These are phyloP conservation scores for Kwoniella europaea DNA, from an alignment of 768 basidiomycete species.

Conservation along the genomic window DNA sequence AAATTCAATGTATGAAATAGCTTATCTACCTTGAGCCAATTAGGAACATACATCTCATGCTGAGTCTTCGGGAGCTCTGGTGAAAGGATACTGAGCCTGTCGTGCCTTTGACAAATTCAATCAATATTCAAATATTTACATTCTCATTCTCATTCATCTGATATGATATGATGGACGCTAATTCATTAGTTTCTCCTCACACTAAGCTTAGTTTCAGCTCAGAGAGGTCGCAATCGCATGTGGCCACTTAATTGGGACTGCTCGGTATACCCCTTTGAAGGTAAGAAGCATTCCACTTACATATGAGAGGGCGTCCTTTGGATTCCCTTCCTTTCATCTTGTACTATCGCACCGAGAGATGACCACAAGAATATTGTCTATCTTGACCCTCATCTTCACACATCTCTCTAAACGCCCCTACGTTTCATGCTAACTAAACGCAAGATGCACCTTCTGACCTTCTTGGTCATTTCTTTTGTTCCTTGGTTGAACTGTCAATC, in stretches of 20 bases:
- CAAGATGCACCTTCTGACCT: background rate
- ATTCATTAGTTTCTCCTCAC: background rate
- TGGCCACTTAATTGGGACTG: background rate
- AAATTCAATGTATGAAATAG: background rate
- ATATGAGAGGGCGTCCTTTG: background rate
- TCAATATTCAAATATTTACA: background rate
- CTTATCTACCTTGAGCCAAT: background rate
- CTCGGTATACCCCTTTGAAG: background rate
- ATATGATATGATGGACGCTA: background rate
- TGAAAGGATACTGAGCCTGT: background rate
- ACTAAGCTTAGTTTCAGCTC: background rate
- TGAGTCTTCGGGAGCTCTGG: background rate
- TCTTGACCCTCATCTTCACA: background rate
- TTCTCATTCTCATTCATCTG: background rate
- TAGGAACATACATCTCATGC: background rate
- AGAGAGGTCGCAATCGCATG: background rate
- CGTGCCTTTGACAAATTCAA: background rate
- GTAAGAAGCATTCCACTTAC: background rate
- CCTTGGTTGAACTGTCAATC: background rate
- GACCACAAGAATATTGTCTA: background rate
- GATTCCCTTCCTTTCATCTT: background rate
- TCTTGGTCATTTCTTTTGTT: background rate
- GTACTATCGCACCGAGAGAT: background rate
- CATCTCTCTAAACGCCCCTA: background rate
- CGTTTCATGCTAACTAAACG: background rate